Percentiles rank a stretch among this genome's conserved stretches.
Evolutionary conservation across 768 basidiomycete species (phyloP).

Genomic region (Leccinum subgranulosum): DNA sequence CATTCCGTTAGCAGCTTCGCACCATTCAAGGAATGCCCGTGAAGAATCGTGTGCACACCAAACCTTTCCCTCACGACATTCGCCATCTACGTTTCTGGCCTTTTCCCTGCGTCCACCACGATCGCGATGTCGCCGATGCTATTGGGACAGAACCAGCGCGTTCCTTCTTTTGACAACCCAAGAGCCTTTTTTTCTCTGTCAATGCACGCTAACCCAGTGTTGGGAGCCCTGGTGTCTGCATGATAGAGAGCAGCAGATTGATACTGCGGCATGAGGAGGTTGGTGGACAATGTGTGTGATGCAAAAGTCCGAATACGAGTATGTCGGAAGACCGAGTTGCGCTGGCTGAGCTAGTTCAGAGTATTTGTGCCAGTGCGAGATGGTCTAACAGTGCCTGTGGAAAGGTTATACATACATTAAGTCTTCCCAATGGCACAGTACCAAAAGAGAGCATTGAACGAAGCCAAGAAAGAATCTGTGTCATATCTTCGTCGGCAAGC

Average conservation of each 20-base stretch:
- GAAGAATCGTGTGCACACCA: too few species aligned
- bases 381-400: neutral
- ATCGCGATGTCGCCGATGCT: too few species aligned
- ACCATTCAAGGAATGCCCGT: too few species aligned
- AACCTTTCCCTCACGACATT: neutral
- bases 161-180: too few species aligned
- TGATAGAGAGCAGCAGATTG: too few species aligned
- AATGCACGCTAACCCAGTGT: too few species aligned
- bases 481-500: neutral
- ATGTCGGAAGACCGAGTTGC: neutral
- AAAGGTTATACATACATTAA: neutral
- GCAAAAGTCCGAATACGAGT: neutral
- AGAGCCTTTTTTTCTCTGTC: too few species aligned
- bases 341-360: neutral
- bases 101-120: too few species aligned
- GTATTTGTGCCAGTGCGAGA: neutral
- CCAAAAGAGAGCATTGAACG: neutral
- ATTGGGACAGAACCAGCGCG: too few species aligned
- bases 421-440: neutral
- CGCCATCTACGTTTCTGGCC: too few species aligned
- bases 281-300: neutral
- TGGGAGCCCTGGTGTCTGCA: too few species aligned
- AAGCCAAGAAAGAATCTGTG: neutral
- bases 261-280: neutral
- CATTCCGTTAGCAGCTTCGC: neutral